Conservation (phyloP, 495 filamentous ascomycete genomes). For the Xylaria bambusicola region DNA sequence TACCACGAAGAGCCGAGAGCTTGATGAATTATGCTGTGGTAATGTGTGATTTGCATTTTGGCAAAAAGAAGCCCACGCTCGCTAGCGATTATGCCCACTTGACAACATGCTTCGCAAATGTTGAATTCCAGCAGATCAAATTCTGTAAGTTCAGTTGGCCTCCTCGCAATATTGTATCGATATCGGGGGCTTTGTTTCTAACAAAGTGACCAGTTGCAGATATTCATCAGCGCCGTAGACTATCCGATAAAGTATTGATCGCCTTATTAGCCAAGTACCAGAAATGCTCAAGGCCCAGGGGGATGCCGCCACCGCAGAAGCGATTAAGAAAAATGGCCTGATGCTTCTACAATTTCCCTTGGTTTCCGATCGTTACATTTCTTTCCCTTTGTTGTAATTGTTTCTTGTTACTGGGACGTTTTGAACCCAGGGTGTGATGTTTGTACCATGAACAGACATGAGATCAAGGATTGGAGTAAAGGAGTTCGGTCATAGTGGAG, state of each 20-base stretch:
- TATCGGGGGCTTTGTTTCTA: background rate
- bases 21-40: slow-evolving; percentile 32
- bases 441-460: slow-evolving; percentile 7
- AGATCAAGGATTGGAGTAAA: slow-evolving; percentile 17
- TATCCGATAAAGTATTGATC: slow-evolving; percentile 11
- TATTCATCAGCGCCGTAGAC: slow-evolving; percentile 5
- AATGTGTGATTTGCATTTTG: slow-evolving; percentile 35
- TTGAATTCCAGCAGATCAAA: slow-evolving; percentile 7
- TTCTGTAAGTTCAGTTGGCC: slow-evolving; percentile 24
- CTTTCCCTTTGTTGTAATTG: no score
- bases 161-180: background rate
- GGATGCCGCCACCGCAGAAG: slow-evolving; percentile 14
- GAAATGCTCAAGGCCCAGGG: slow-evolving; percentile 12
- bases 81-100: slow-evolving; percentile 22
- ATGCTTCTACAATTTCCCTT: background rate
- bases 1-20: slow-evolving; percentile 5
- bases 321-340: slow-evolving; percentile 12
- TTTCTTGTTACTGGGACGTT: background rate
- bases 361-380: no score
- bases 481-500: slow-evolving; percentile 18
- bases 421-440: background rate
- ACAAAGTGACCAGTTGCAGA: slow-evolving; percentile 8
- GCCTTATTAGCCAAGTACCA: slow-evolving; percentile 16
- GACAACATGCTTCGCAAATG: slow-evolving; percentile 3
- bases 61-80: slow-evolving; percentile 33